Conservation (phyloP, 768 basidiomycete species). For the Pulveroboletus frians region DNA sequence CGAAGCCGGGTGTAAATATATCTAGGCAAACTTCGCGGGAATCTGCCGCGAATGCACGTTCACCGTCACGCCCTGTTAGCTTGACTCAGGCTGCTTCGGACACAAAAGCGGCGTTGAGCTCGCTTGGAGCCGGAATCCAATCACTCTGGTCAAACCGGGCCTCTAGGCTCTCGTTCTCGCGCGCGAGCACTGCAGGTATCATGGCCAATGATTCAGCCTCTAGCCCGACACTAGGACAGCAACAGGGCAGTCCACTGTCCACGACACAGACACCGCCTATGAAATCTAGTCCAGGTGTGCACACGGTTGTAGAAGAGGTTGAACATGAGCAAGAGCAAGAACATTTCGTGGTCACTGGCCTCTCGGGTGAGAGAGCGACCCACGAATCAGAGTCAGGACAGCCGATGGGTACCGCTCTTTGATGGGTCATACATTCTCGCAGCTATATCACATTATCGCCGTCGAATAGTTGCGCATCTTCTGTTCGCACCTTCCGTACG, state of each 20-base stretch:
- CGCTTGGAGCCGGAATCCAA: slow-evolving; percentile 44
- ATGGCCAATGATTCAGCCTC: slow-evolving; percentile 21
- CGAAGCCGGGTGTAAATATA: slow-evolving; percentile 12
- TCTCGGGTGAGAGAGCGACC: slow-evolving; percentile 4
- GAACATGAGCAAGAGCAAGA: slow-evolving; percentile 20
- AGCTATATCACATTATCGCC: neutral
- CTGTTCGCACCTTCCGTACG: neutral
- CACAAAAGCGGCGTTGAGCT: slow-evolving; percentile 32
- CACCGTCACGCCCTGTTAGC: slow-evolving; percentile 22
- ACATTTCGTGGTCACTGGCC: slow-evolving; percentile 3
- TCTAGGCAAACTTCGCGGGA: slow-evolving; percentile 25
- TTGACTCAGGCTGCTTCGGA: slow-evolving; percentile 31
- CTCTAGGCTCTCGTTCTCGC: slow-evolving; percentile 35
- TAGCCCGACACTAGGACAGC: slow-evolving; percentile 6
- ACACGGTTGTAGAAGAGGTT: slow-evolving; percentile 24
- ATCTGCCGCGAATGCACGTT: slow-evolving; percentile 12
- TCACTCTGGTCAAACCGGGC: slow-evolving; percentile 42
- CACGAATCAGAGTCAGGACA: slow-evolving; percentile 15
- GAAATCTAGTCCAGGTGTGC: slow-evolving; percentile 15
- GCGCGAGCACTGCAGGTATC: slow-evolving; percentile 23
- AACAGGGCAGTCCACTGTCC: neutral
- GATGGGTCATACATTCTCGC: slow-evolving; percentile 4
- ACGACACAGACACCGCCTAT: slow-evolving; percentile 10
- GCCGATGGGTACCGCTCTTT: slow-evolving; percentile 29
- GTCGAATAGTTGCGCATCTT: neutral